A percentile compares a stretch with the other conserved stretches of the same genome.
These are phyloP conservation scores for Hygrophoropsis aurantiaca DNA, from an alignment of 768 basidiomycete species.

Conservation along the genomic window DNA sequence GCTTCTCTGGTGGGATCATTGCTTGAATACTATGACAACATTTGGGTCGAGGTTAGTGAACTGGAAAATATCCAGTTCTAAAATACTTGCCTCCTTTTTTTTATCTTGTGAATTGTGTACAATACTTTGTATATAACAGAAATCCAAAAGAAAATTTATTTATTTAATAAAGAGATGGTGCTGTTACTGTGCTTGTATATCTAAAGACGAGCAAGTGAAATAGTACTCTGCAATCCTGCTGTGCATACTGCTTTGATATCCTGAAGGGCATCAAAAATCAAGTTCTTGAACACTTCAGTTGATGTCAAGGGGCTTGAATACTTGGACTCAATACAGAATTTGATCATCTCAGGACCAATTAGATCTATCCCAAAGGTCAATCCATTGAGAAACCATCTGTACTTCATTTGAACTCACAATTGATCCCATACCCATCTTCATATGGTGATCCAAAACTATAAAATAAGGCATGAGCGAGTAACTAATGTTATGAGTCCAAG, in stretches of 20 bases:
- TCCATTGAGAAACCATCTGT: not conserved
- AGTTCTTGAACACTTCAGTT: slow-evolving; percentile 63
- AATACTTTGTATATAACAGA: no score
- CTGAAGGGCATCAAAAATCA: slow-evolving; percentile 58
- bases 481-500: no score
- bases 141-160: no score
- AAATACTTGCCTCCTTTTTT: no score
- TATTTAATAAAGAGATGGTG: no score
- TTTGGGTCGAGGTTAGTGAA: slow-evolving; percentile 37
- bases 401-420: slow-evolving; percentile 56
- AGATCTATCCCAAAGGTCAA: slow-evolving; percentile 58
- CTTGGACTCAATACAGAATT: slow-evolving; percentile 95
- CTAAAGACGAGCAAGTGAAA: not conserved
- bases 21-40: slow-evolving; percentile 30
- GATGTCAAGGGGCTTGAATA: slow-evolving; percentile 66
- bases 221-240: not conserved
- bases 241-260: slow-evolving; percentile 68
- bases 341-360: slow-evolving; percentile 72
- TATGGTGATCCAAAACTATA: slow-evolving; percentile 77
- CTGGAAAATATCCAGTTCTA: slow-evolving; percentile 13
- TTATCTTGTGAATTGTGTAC: no score
- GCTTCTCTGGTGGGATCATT: slow-evolving; percentile 44
- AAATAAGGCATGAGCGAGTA: slow-evolving; percentile 2
- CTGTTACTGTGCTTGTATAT: no score
- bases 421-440: slow-evolving; percentile 90